Percentiles rank a stretch among this genome's conserved stretches.
Evolutionary conservation across 202 grass and related monocot species (phyloP).

Genomic region (Bolboschoenoplectus hybrid): DNA sequence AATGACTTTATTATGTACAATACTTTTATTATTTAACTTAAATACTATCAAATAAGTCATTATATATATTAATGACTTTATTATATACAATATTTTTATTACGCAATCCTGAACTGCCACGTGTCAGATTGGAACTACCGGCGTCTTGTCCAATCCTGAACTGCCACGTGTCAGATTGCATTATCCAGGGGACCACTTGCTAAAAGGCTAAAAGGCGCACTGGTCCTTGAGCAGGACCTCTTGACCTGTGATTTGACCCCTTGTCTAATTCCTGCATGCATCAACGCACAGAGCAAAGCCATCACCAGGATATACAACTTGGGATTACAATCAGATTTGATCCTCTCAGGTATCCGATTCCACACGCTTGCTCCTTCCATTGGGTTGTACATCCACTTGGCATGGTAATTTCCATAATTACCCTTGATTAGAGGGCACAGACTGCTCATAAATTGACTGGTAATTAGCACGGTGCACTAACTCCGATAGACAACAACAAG

Average conservation of each 20-base stretch:
- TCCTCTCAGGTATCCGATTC: neutral
- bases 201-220: neutral
- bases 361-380: conserved; percentile 16
- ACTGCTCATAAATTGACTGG: neutral
- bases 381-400: neutral
- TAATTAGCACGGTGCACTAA: neutral
- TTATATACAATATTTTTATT: too few species aligned
- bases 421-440: neutral
- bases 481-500: neutral
- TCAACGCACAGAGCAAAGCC: neutral
- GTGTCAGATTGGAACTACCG: neutral
- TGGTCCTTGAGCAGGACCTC: neutral
- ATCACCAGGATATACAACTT: neutral
- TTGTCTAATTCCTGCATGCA: neutral
- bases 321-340: neutral
- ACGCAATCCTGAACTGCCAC: too few species aligned
- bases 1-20: too few species aligned
- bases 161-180: neutral
- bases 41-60: too few species aligned
- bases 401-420: neutral
- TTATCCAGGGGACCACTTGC: neutral
- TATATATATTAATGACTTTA: too few species aligned
- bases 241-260: neutral
- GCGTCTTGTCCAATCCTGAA: neutral
- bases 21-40: too few species aligned